Percentiles rank a stretch among this genome's conserved stretches.
These are phyloP conservation scores for Panicum miliaceum DNA, from an alignment of 176 grass and related monocot species.

Conservation along the genomic window DNA sequence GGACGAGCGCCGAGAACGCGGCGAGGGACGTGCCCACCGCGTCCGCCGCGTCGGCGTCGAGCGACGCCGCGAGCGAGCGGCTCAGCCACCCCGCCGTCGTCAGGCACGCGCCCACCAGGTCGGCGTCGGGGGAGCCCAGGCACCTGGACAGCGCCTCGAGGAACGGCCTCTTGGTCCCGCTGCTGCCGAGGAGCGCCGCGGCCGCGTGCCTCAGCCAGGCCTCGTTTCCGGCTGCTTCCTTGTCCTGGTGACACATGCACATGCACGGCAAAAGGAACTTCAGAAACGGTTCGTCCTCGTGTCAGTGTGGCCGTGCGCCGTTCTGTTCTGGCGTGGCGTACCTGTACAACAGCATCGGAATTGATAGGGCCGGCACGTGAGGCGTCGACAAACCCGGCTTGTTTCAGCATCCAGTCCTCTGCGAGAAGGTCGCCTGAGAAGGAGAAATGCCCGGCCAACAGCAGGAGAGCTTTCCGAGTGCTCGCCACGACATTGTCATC, in stretches of 20 bases:
- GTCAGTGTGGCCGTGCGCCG: neutral
- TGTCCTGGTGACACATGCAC: constrained; percentile 18
- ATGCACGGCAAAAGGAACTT: neutral
- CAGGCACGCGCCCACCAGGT: constrained; percentile 47
- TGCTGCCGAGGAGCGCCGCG: constrained; percentile 39
- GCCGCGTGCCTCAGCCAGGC: constrained; percentile 42
- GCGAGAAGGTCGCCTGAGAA: constrained; percentile 48
- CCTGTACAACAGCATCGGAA: constrained; percentile 26
- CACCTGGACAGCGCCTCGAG: constrained; percentile 63
- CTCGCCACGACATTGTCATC: constrained; percentile 41
- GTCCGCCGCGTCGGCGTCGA: neutral
- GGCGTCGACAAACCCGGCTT: constrained; percentile 41
- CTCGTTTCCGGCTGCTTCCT: constrained; percentile 33
- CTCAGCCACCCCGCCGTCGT: constrained; percentile 60
- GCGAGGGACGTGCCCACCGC: constrained; percentile 44
- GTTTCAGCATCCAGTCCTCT: constrained; percentile 56
- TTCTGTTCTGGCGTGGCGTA: neutral
- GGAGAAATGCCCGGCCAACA: constrained; percentile 64
- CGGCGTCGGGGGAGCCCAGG: constrained; percentile 35
- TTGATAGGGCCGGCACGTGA: neutral
- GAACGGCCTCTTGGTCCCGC: constrained; percentile 45
- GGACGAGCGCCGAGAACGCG: constrained; percentile 60
- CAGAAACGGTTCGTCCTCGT: neutral
- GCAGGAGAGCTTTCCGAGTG: constrained; percentile 54
- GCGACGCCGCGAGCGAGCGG: constrained; percentile 38